A percentile compares a stretch with the other conserved stretches of the same genome.
phyloP scores from a whole-genome alignment of 1,139 yeast genomes.

The Casaregolazyma suthepensis region DNA sequence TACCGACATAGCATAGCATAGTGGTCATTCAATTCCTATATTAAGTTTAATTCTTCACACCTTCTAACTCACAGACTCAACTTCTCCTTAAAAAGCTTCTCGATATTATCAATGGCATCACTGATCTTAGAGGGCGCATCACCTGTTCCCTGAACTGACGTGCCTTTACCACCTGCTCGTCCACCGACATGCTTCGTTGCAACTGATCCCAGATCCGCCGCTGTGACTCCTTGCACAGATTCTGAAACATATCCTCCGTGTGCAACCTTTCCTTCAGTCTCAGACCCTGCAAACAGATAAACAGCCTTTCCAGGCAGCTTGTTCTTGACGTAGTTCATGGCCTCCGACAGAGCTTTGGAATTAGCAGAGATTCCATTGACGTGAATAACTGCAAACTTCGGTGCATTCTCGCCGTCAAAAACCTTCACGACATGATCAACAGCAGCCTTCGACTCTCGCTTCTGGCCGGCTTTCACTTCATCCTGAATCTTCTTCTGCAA shows the following conservation, averaged over 20 bases:
- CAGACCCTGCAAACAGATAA: conserved; percentile 73
- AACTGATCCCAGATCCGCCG: conserved; percentile 63
- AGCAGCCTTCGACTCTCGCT: conserved; percentile 78
- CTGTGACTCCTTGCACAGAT: conserved; percentile 69
- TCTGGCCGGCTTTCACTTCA: conserved; percentile 78
- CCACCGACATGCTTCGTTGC: conserved; percentile 84
- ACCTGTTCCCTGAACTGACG: conserved; percentile 96
- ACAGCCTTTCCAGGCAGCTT: conserved; percentile 70
- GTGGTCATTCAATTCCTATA: neutral
- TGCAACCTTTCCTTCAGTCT: conserved; percentile 66
- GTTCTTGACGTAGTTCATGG: conserved; percentile 76
- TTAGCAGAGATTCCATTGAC: conserved; percentile 64
- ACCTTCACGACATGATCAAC: conserved; percentile 70
- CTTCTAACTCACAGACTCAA: conserved; percentile 6
- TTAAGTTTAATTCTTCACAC: neutral
- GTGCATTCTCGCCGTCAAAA: conserved; percentile 46
- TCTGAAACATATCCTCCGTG: conserved; percentile 90
- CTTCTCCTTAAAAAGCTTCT: conserved; percentile 40
- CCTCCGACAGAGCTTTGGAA: conserved; percentile 92
- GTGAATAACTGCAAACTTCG: conserved; percentile 57
- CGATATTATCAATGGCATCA: conserved; percentile 67
- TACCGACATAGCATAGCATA: too few species aligned
- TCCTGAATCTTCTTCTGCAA: conserved; percentile 86
- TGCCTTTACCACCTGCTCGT: conserved; percentile 97
- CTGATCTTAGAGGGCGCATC: conserved; percentile 64